Conservation (phyloP, 306 rosid species). For the Senna siamea region DNA sequence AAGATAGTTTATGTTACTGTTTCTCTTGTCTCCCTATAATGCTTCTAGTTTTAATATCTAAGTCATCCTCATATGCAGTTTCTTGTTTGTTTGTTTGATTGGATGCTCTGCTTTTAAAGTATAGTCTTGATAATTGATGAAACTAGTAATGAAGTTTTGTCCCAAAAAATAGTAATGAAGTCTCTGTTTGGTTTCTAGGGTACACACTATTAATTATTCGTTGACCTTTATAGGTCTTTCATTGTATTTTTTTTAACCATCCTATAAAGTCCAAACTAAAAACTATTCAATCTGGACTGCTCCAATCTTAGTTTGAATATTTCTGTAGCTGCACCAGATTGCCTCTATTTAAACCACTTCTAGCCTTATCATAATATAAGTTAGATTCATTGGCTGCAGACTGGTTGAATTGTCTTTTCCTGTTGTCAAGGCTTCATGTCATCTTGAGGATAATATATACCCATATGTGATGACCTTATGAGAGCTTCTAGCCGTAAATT, state of each 20-base stretch:
- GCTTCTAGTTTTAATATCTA: constrained; percentile 23
- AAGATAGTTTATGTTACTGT: constrained; percentile 43
- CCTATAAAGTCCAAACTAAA: neutral
- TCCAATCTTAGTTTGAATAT: neutral
- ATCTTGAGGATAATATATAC: constrained; percentile 11
- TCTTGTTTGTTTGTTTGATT: constrained; percentile 22
- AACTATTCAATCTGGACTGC: neutral
- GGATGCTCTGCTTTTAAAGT: constrained; percentile 12
- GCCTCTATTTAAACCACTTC: constrained; percentile 1
- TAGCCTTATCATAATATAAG: constrained; percentile 9
- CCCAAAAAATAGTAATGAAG: neutral
- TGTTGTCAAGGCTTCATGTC: constrained; percentile 8
- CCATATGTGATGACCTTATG: constrained; percentile 8
- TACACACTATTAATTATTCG: constrained; percentile 9
- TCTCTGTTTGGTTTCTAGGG: constrained; percentile 18
- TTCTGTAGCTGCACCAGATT: neutral
- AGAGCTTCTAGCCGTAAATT: neutral
- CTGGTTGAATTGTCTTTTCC: constrained; percentile 8
- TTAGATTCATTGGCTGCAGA: constrained; percentile 9
- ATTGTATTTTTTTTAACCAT: neutral
- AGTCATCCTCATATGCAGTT: constrained; percentile 23
- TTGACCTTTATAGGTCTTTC: neutral
- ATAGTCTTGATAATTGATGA: constrained; percentile 12
- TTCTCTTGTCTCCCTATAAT: constrained; percentile 24
- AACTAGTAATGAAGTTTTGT: neutral